phyloP scores from a whole-genome alignment of 805 yeast genomes.

The Hyphopichia homilentoma region DNA sequence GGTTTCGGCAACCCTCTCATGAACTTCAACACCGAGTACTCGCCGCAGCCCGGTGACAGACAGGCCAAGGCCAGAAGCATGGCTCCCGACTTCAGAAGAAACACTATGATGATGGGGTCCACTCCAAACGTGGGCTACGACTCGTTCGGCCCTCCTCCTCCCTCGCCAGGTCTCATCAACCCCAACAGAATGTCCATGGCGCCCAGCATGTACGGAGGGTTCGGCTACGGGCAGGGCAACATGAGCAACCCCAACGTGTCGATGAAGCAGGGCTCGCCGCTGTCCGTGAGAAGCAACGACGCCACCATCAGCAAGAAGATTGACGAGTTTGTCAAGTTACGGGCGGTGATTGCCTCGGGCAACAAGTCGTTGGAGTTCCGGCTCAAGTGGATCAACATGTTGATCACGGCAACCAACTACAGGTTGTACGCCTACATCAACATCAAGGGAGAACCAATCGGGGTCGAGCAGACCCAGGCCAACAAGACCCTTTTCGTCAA shows the following conservation, averaged over 20 bases:
- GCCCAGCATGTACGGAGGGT: slow-evolving; percentile 3
- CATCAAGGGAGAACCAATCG: slow-evolving; percentile 37
- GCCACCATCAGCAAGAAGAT: slow-evolving; percentile 26
- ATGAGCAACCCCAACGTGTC: slow-evolving; percentile 4
- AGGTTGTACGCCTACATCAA: slow-evolving; percentile 38
- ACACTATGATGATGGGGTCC: slow-evolving; percentile 8
- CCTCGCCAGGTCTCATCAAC: slow-evolving; percentile 1
- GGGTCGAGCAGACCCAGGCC: slow-evolving; percentile 22
- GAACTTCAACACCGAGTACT: slow-evolving; percentile 13
- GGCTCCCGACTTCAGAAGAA: slow-evolving; percentile 13
- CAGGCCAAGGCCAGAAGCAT: slow-evolving; percentile 15
- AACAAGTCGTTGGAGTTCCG: slow-evolving; percentile 39
- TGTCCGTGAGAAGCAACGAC: slow-evolving; percentile 17
- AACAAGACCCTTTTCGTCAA: slow-evolving; percentile 36
- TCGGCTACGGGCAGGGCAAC: no score
- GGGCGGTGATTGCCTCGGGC: slow-evolving; percentile 36
- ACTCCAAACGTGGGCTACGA: neutral
- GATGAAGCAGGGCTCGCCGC: slow-evolving; percentile 5
- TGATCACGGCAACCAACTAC: slow-evolving; percentile 35
- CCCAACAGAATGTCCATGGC: slow-evolving; percentile 8
- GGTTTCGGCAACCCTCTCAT: slow-evolving; percentile 16
- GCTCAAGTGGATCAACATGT: slow-evolving; percentile 40
- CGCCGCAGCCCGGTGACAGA: slow-evolving; percentile 5
- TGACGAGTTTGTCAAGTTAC: slow-evolving; percentile 29
- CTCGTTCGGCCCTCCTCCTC: slow-evolving; percentile 3